phyloP scores from a whole-genome alignment of 257 asterid species.

The Ocimum tenuiflorum region DNA sequence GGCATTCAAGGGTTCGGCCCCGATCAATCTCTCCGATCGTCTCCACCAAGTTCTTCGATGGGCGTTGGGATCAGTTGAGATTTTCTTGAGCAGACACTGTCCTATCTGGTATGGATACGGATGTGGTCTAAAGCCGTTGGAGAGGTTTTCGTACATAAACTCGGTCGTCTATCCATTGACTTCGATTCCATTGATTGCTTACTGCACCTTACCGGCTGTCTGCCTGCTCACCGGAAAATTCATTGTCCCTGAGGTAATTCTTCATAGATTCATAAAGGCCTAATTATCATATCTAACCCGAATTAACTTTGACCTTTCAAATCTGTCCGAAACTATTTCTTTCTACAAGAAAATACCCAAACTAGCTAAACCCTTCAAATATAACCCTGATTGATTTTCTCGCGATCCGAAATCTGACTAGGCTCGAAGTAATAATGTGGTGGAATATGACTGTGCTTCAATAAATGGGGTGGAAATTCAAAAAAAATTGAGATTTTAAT shows the following conservation, averaged over 20 bases:
- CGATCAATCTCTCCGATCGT: constrained; percentile 95
- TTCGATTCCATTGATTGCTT: constrained; percentile 77
- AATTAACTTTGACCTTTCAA: too few relatives aligned
- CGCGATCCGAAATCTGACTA: too few relatives aligned
- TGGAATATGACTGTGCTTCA: too few relatives aligned
- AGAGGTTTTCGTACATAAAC: constrained; percentile 85
- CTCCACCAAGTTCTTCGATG: constrained; percentile 95
- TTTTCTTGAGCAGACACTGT: constrained; percentile 81
- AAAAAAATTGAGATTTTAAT: too few relatives aligned
- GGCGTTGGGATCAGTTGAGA: constrained; percentile 97
- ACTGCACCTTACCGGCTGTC: constrained; percentile 88
- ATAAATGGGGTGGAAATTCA: too few relatives aligned
- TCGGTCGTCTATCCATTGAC: constrained; percentile 89
- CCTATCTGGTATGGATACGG: constrained; percentile 98
- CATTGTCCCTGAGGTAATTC: constrained; percentile 81
- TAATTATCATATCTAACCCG: too few relatives aligned
- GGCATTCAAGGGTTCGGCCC: constrained; percentile 95
- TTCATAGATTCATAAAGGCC: too few relatives aligned
- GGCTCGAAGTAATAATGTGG: too few relatives aligned
- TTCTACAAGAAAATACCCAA: too few relatives aligned
- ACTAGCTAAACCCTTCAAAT: too few relatives aligned
- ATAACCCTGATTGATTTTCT: too few relatives aligned
- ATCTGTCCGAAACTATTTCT: too few relatives aligned
- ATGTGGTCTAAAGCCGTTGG: constrained; percentile 89
- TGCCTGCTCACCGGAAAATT: constrained; percentile 90